phyloP scores from a whole-genome alignment of 805 yeast genomes.

The Ogataea populi-albae region DNA sequence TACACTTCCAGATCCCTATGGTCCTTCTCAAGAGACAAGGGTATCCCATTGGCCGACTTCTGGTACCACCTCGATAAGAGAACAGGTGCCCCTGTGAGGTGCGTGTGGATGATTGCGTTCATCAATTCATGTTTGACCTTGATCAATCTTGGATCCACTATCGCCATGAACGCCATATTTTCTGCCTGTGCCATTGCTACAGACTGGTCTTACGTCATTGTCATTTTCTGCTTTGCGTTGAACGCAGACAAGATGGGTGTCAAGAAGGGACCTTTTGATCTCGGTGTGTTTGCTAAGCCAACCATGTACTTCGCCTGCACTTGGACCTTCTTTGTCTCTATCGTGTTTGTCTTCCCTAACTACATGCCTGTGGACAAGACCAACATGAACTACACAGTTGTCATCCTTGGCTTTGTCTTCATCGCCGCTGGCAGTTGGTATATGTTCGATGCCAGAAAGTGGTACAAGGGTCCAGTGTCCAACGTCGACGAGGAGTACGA shows the following conservation, averaged over 20 bases:
- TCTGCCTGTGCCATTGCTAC: slow-evolving; percentile 52
- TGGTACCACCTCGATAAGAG: slow-evolving; percentile 40
- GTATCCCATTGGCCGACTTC: slow-evolving; percentile 45
- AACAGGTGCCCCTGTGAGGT: slow-evolving; percentile 42
- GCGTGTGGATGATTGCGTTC: slow-evolving; percentile 42
- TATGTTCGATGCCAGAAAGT: slow-evolving; percentile 46
- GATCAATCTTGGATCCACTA: slow-evolving; percentile 40
- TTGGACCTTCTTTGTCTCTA: slow-evolving; percentile 47
- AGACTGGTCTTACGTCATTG: slow-evolving; percentile 48
- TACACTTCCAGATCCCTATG: slow-evolving; percentile 52
- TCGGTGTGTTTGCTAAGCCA: slow-evolving; percentile 41
- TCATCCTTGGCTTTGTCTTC: slow-evolving; percentile 42
- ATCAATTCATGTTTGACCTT: slow-evolving; percentile 43
- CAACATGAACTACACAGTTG: slow-evolving; percentile 55
- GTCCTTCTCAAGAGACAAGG: slow-evolving; percentile 57
- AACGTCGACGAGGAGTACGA: slow-evolving; percentile 40
- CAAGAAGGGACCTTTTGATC: slow-evolving; percentile 46
- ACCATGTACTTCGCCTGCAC: slow-evolving; percentile 40
- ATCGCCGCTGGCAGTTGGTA: slow-evolving; percentile 43
- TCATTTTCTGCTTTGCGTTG: slow-evolving; percentile 40
- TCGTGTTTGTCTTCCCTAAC: slow-evolving; percentile 53
- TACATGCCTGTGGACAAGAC: slow-evolving; percentile 40
- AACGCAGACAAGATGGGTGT: slow-evolving; percentile 46
- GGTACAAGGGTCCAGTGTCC: slow-evolving; percentile 55
- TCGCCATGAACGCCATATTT: slow-evolving; percentile 54